Evolutionary conservation across 1,139 yeast genomes (phyloP).

Genomic region (Blastobotrys malaysiensis): DNA sequence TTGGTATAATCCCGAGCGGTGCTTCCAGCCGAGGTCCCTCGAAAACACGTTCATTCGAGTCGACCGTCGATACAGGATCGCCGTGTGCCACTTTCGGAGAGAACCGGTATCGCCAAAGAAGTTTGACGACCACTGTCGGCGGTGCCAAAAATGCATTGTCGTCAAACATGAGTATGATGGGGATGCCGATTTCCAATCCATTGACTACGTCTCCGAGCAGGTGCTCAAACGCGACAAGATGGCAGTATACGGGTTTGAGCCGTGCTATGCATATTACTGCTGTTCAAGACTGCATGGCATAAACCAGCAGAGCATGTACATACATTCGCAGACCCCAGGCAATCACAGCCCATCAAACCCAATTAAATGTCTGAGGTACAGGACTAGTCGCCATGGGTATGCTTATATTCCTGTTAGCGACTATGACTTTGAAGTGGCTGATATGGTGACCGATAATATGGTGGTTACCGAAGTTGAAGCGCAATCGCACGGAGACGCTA

Average conservation of each 20-base stretch:
- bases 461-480: background rate
- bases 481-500: no score
- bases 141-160: conserved; percentile 4
- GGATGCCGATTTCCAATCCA: conserved; percentile 1
- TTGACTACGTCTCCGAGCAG: conserved; percentile 4
- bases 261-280: conserved; percentile 5
- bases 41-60: conserved; percentile 6
- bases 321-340: conserved; percentile 3
- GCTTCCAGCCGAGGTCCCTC: conserved; percentile 4
- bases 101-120: conserved; percentile 6
- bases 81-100: conserved; percentile 5
- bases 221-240: conserved; percentile 2
- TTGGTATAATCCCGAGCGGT: conserved; percentile 3
- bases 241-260: conserved; percentile 7
- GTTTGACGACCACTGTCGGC: conserved; percentile 5
- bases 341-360: conserved; percentile 2
- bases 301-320: conserved; percentile 6
- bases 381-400: conserved; percentile 8
- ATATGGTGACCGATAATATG: background rate
- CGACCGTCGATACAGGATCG: conserved; percentile 2
- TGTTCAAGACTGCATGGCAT: conserved; percentile 6
- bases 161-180: background rate
- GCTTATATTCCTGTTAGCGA: conserved; percentile 6
- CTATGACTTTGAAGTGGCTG: background rate
- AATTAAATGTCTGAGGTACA: conserved; percentile 3